These are phyloP conservation scores for Maudiozyma humilis DNA, from an alignment of 1,139 yeast genomes.

Conservation along the genomic window DNA sequence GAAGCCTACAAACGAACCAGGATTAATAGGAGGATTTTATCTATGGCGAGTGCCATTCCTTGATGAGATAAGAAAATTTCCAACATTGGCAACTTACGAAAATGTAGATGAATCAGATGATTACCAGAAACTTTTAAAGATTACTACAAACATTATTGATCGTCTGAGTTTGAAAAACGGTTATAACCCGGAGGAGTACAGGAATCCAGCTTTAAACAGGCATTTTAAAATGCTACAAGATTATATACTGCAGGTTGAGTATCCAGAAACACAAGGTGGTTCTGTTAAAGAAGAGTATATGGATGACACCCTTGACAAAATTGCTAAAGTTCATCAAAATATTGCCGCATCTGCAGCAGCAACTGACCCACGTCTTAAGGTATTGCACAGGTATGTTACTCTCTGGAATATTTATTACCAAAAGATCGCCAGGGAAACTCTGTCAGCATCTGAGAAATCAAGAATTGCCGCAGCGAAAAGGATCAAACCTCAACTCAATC, in stretches of 20 bases:
- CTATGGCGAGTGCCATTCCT: conserved; percentile 53
- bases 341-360: conserved; percentile 18
- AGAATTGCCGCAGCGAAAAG: neutral
- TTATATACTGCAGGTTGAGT: conserved; percentile 55
- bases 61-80: conserved; percentile 52
- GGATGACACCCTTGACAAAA: conserved; percentile 32
- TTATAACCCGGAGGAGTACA: conserved; percentile 51
- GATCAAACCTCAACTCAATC: neutral
- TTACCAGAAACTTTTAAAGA: conserved; percentile 30
- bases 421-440: conserved; percentile 8
- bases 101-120: conserved; percentile 22
- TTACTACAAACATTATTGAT: conserved; percentile 36
- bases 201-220: conserved; percentile 62
- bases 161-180: conserved; percentile 38
- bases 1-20: conserved; percentile 41
- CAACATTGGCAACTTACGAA: conserved; percentile 25
- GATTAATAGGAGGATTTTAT: conserved; percentile 47
- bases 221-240: conserved; percentile 60
- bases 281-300: conserved; percentile 17
- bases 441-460: neutral
- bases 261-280: conserved; percentile 28
- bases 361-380: conserved; percentile 14
- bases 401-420: conserved; percentile 26
- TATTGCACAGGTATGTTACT: conserved; percentile 19
- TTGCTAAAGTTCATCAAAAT: conserved; percentile 24